phyloP scores from a whole-genome alignment of 176 grass and related monocot genomes.

The Puya raimondii region DNA sequence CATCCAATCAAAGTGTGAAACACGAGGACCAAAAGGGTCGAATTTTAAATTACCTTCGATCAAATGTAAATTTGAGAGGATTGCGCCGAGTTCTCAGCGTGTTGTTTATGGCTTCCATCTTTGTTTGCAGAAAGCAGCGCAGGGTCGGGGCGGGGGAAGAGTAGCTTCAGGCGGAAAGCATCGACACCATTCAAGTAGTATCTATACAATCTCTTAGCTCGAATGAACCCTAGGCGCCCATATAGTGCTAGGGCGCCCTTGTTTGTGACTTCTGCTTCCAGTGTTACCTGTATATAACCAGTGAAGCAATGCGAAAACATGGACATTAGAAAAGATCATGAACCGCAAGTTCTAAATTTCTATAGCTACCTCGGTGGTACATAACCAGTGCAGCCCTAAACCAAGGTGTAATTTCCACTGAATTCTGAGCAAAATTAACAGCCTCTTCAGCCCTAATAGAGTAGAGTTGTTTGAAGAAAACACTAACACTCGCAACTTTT shows the following conservation, averaged over 20 bases:
- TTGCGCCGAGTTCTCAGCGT: neutral
- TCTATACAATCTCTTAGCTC: slow-evolving; percentile 84
- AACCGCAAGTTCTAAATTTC: too few relatives aligned
- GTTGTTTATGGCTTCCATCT: neutral
- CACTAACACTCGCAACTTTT: too few relatives aligned
- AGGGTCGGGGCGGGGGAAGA: slow-evolving; percentile 54
- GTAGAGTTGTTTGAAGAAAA: too few relatives aligned
- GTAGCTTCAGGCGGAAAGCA: slow-evolving; percentile 79
- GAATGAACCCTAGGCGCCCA: slow-evolving; percentile 82
- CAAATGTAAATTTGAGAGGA: slow-evolving; percentile 1
- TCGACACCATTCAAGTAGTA: slow-evolving; percentile 96
- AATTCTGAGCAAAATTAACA: too few relatives aligned
- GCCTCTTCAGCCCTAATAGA: too few relatives aligned
- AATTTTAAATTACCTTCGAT: too few relatives aligned
- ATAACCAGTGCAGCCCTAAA: too few relatives aligned
- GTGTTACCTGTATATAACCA: slow-evolving; percentile 54
- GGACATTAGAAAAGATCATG: neutral
- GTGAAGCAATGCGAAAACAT: neutral
- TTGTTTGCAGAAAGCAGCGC: slow-evolving; percentile 15
- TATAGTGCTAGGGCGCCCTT: slow-evolving; percentile 85
- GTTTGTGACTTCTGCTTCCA: slow-evolving; percentile 95
- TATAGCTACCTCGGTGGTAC: too few relatives aligned
- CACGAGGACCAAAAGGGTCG: too few relatives aligned
- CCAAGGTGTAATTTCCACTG: too few relatives aligned
- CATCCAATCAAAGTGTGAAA: too few relatives aligned